These are phyloP conservation scores for Metschnikowia gelsemii DNA, from an alignment of 805 yeast species.

Conservation along the genomic window DNA sequence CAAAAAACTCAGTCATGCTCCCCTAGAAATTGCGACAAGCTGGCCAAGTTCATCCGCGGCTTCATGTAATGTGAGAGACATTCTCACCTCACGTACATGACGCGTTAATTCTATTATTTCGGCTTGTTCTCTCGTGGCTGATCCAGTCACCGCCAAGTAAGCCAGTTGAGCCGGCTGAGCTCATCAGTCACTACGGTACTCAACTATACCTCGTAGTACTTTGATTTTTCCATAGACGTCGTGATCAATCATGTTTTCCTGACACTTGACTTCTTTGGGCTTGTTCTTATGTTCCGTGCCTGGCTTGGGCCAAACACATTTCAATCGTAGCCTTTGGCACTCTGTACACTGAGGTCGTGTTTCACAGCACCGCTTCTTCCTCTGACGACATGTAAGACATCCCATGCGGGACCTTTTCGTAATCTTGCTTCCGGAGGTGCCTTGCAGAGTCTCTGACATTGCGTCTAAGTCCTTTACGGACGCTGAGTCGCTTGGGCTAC, in stretches of 20 bases:
- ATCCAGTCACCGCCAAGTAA: background rate
- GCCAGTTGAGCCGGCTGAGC: background rate
- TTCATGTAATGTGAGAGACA: background rate
- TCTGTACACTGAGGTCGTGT: constrained; percentile 64
- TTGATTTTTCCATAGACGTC: constrained; percentile 57
- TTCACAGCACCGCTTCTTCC: constrained; percentile 81
- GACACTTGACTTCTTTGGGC: constrained; percentile 49
- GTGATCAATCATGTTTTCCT: constrained; percentile 54
- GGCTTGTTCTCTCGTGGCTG: background rate
- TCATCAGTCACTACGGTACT: constrained; percentile 30
- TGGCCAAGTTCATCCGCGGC: constrained; percentile 5
- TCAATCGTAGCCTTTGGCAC: constrained; percentile 61
- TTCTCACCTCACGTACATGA: background rate
- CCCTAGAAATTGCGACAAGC: background rate
- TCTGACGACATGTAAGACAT: constrained; percentile 71
- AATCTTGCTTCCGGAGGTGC: constrained; percentile 11
- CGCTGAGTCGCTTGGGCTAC: constrained; percentile 10
- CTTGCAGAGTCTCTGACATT: background rate
- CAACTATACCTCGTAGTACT: constrained; percentile 63
- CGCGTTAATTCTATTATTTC: constrained; percentile 2
- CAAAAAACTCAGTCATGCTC: background rate
- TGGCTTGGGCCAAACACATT: constrained; percentile 73
- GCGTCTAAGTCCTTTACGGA: constrained; percentile 5
- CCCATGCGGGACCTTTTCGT: constrained; percentile 66
- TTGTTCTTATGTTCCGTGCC: constrained; percentile 63